A percentile compares a stretch with the other conserved stretches of the same genome.
These are phyloP conservation scores for Chrysoporthe austroafricana DNA, from an alignment of 2,329 filamentous ascomycete species.

Conservation along the genomic window DNA sequence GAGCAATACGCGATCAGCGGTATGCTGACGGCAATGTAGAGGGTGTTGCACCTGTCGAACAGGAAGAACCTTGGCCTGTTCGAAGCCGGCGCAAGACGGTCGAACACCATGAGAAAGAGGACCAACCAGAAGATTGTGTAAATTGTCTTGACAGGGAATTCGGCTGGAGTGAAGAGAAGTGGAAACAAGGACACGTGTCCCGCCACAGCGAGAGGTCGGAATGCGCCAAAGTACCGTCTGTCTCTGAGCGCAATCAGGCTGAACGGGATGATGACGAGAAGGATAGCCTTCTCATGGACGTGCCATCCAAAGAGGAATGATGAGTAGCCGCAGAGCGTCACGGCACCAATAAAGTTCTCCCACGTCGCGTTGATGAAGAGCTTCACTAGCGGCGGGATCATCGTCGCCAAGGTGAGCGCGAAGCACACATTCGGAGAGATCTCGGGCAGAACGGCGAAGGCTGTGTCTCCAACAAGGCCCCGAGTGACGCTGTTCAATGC, in stretches of 20 bases:
- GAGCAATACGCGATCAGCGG: conserved; percentile 90
- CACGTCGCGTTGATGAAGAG: conserved; percentile 81
- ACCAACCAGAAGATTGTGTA: conserved; percentile 95
- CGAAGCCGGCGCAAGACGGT: conserved; percentile 83
- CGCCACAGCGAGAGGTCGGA: conserved; percentile 87
- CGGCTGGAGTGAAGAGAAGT: conserved; percentile 85
- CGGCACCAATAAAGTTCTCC: conserved; percentile 85
- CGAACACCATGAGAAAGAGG: conserved; percentile 82
- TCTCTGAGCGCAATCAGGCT: conserved; percentile 89
- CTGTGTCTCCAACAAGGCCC: conserved; percentile 88
- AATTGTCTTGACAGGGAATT: conserved; percentile 91
- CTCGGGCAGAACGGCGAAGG: conserved; percentile 91
- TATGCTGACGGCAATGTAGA: conserved; percentile 89
- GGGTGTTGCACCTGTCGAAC: conserved; percentile 84
- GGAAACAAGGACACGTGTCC: conserved; percentile 96
- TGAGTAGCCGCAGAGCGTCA: conserved; percentile 92
- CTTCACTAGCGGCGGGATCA: conserved; percentile 78
- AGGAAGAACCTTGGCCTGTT: conserved; percentile 81
- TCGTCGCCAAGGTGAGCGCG: conserved; percentile 78
- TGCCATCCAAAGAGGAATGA: conserved; percentile 99
- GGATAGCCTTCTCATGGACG: conserved; percentile 95
- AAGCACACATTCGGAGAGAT: conserved; percentile 83
- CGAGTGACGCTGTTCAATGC: conserved; percentile 89
- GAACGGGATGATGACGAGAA: conserved; percentile 94
- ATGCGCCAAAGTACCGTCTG: conserved; percentile 86